Evolutionary conservation across 225 moss, liverwort and hornwort species (phyloP).

Genomic region (Marchantia paleacea): DNA sequence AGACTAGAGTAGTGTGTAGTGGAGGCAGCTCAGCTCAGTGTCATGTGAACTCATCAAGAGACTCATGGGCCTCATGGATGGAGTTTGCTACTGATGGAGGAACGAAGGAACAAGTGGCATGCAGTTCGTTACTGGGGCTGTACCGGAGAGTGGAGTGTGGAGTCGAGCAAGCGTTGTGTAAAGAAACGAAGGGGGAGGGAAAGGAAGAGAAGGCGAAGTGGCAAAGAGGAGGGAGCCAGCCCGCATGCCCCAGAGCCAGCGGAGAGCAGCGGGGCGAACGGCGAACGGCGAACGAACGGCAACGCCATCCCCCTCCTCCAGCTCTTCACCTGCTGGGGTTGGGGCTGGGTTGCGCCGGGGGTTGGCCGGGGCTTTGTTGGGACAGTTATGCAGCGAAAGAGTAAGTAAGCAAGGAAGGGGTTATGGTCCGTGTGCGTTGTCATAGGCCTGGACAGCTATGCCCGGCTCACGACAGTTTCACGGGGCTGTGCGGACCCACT

Average conservation of each 20-base stretch:
- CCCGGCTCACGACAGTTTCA: conserved; percentile 4
- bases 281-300: no score
- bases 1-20: no score
- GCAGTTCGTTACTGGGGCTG: no score
- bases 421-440: conserved; percentile 2
- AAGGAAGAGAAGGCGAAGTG: neutral
- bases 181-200: no score
- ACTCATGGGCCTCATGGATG: no score
- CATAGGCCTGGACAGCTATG: neutral
- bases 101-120: no score
- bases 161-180: no score
- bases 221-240: neutral
- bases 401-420: neutral
- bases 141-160: no score
- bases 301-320: neutral
- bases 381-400: neutral
- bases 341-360: neutral
- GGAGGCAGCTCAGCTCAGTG: no score
- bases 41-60: no score
- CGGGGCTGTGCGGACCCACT: neutral
- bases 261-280: no score
- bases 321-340: neutral
- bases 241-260: neutral
- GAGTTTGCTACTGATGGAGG: no score
- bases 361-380: neutral